phyloP scores from a whole-genome alignment of 805 yeast genomes.

The Metschnikowia colocasiae region DNA sequence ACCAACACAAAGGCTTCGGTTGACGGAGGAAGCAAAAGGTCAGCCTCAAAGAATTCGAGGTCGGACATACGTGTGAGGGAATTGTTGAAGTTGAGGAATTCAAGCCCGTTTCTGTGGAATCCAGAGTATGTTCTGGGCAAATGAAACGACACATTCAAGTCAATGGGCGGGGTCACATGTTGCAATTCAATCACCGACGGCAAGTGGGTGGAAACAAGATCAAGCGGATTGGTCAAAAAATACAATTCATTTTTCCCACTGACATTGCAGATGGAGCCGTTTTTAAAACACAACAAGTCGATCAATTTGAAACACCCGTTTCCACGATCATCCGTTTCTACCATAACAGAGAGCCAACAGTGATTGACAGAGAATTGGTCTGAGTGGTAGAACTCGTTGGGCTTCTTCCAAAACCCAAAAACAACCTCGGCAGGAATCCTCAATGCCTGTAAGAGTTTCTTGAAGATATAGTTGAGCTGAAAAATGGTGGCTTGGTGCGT shows the following conservation, averaged over 20 bases:
- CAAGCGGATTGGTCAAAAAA: conserved; percentile 73
- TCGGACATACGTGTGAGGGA: conserved; percentile 71
- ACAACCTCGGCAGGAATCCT: conserved; percentile 74
- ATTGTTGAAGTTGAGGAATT: conserved; percentile 64
- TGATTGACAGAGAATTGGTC: conserved; percentile 65
- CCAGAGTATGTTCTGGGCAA: conserved; percentile 87
- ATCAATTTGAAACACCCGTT: conserved; percentile 57
- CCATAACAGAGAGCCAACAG: conserved; percentile 78
- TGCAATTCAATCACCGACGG: conserved; percentile 79
- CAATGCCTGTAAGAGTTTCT: conserved; percentile 64
- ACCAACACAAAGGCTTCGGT: conserved; percentile 63
- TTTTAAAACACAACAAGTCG: conserved; percentile 50
- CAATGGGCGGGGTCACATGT: conserved; percentile 81
- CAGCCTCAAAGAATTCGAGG: conserved; percentile 76
- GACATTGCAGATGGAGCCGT: conserved; percentile 32
- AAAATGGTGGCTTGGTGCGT: conserved; percentile 58
- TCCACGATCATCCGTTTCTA: conserved; percentile 53
- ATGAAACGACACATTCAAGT: conserved; percentile 69
- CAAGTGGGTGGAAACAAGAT: conserved; percentile 77
- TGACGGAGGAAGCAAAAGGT: conserved; percentile 63
- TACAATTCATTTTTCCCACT: conserved; percentile 51
- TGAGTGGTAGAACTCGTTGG: conserved; percentile 54
- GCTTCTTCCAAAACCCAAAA: conserved; percentile 78
- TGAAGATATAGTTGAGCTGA: conserved; percentile 75
- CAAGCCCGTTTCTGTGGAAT: conserved; percentile 57